phyloP scores from a whole-genome alignment of 1,139 yeast genomes.

The Protomyces lactucae-debilis region DNA sequence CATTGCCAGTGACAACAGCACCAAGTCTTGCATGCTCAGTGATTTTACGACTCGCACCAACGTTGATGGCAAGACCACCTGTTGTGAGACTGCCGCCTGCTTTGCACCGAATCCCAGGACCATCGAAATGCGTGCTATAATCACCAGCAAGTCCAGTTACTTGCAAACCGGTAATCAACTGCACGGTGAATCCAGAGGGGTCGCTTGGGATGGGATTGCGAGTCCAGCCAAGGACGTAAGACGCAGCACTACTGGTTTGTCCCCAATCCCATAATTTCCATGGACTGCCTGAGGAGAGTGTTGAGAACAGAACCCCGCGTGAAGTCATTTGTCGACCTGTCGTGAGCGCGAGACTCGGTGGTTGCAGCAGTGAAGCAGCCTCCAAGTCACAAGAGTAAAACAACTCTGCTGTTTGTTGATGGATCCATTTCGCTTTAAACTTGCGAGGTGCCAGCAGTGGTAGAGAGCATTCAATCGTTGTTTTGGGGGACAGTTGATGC shows the following conservation, averaged over 20 bases:
- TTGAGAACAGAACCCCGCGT: conserved; percentile 17
- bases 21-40: conserved; percentile 24
- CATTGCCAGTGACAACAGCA: conserved; percentile 12
- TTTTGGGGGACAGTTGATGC: conserved; percentile 18
- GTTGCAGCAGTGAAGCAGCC: conserved; percentile 7
- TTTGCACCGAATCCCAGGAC: conserved; percentile 16
- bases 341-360: conserved; percentile 25
- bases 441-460: conserved; percentile 16
- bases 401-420: conserved; percentile 21
- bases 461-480: conserved; percentile 16
- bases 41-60: conserved; percentile 19
- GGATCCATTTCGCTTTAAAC: conserved; percentile 18
- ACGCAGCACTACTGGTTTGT: conserved; percentile 14
- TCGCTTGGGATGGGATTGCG: conserved; percentile 12
- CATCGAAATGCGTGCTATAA: conserved; percentile 9
- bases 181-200: conserved; percentile 16
- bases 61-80: conserved; percentile 18
- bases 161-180: conserved; percentile 24
- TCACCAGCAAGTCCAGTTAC: conserved; percentile 24
- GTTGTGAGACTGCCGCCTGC: conserved; percentile 24
- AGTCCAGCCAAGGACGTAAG: conserved; percentile 20
- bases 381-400: conserved; percentile 8
- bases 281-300: conserved; percentile 20
- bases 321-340: conserved; percentile 25
- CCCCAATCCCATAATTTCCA: conserved; percentile 24